Base-by-base conservation (phyloP, 169 alveolate species). In the Plasmodium sp. region DNA sequence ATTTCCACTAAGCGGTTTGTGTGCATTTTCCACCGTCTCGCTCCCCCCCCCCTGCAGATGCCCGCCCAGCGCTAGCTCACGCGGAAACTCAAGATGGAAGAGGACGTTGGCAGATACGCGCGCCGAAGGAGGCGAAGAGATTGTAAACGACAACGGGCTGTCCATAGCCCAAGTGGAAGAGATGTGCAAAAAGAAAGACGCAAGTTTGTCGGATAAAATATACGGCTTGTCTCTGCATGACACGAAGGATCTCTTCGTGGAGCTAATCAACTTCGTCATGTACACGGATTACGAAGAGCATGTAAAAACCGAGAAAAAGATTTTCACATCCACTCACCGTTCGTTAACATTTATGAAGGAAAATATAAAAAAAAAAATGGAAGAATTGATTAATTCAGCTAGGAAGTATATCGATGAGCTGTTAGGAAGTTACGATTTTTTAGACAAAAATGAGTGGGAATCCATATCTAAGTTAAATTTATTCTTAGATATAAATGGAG, bases 401-500 rank as follows among this genome's bases (percentile, higher is more conserved):
- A 80, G 33, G 56, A 43, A 16, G 3, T n/a, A 39, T 80, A 43
- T 80, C 27, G 58, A 80, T 43, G 72, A 80, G 56, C 34, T 80
- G 34, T 80, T 80, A 0, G 84, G 71, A 14, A 80, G 45, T 80
- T 80, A 80, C 22, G 73, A 80, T 16, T 18, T 80, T 39, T 22
- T 80, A 33, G 36, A 80, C 56, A 22, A 43, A 14, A 43, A 80
- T 14, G 71, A 45, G 1, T 18, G 48, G 56, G 84, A 36, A 6
- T 2, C 31, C 7, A 14, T 80, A 43, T 80, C 84, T 2, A 80
- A 80, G 12, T 34, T 80, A 16, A 39, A 80, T 16, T 34, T 80
- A 80, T 80, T 16, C n/a, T 80, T 80, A 80, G 84, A 80, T n/a
- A n/a, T 80, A 5, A 36, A 80, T 80, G 84, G 84, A 10, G 51